A percentile compares a stretch with the other conserved stretches of the same genome.
Conservation (phyloP, 192 early-diverging fungal species). For the Allomyces javanicus region DNA sequence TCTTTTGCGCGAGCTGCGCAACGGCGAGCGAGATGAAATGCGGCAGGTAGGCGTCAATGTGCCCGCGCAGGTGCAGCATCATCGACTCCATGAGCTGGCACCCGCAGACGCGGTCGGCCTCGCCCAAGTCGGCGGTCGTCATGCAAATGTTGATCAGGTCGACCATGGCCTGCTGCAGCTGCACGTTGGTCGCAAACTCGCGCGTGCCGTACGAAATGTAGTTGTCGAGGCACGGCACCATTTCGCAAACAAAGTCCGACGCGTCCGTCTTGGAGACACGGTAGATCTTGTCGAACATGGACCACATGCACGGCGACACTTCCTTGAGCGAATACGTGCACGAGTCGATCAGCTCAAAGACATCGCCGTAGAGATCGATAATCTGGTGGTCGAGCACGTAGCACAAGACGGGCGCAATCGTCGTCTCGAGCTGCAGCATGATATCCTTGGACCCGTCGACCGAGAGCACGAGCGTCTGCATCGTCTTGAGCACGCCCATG, state of each 20-base stretch:
- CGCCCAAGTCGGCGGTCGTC: slow-evolving; percentile 52
- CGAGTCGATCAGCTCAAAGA: slow-evolving; percentile 76
- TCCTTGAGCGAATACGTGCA: slow-evolving; percentile 65
- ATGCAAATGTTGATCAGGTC: slow-evolving; percentile 72
- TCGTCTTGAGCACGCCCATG: slow-evolving; percentile 72
- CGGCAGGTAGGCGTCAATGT: slow-evolving; percentile 49
- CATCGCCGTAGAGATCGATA: slow-evolving; percentile 64
- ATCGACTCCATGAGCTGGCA: slow-evolving; percentile 74
- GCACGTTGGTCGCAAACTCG: slow-evolving; percentile 41
- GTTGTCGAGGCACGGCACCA: slow-evolving; percentile 79
- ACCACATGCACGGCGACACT: slow-evolving; percentile 69
- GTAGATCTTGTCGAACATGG: slow-evolving; percentile 57
- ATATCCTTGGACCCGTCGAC: slow-evolving; percentile 67
- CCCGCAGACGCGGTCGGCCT: slow-evolving; percentile 59
- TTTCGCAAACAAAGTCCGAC: slow-evolving; percentile 74
- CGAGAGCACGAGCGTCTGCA: slow-evolving; percentile 67
- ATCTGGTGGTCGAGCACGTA: slow-evolving; percentile 58
- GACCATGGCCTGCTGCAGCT: slow-evolving; percentile 50
- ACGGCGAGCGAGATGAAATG: slow-evolving; percentile 49
- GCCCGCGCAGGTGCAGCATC: slow-evolving; percentile 61
- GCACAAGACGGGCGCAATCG: slow-evolving; percentile 52
- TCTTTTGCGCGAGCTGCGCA: slow-evolving; percentile 35
- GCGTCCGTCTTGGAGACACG: slow-evolving; percentile 58
- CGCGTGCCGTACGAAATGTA: slow-evolving; percentile 73
- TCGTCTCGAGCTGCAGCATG: slow-evolving; percentile 56